phyloP scores from a whole-genome alignment of 306 rosid genomes.

The Prosopis cineraria region DNA sequence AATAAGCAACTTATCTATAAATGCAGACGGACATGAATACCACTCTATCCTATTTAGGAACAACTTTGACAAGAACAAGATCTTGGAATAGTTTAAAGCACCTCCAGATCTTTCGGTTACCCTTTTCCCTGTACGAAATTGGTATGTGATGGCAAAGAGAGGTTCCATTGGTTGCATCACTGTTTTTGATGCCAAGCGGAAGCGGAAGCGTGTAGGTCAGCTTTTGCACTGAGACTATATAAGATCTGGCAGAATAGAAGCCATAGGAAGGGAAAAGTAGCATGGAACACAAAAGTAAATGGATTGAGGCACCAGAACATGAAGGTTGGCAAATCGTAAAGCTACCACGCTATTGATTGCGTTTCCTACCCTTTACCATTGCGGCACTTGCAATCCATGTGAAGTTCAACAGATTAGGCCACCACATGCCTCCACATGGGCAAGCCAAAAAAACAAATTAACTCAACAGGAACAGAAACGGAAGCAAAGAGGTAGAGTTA shows the following conservation, averaged over 20 bases:
- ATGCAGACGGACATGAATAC: too few relatives aligned
- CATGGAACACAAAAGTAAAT: conserved; percentile 29
- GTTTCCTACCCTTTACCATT: conserved; percentile 39
- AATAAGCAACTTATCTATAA: too few relatives aligned
- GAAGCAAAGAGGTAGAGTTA: conserved; percentile 8
- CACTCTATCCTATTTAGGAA: too few relatives aligned
- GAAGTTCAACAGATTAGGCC: conserved; percentile 30
- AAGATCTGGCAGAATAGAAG: conserved; percentile 41
- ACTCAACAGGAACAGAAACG: neutral
- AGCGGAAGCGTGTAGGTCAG: conserved; percentile 41
- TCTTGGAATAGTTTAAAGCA: neutral
- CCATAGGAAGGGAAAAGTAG: conserved; percentile 25
- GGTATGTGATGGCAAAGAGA: neutral
- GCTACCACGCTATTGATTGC: conserved; percentile 43
- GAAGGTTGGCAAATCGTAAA: conserved; percentile 64
- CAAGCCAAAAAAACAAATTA: neutral
- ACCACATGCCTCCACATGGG: conserved; percentile 24
- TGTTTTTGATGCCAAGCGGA: neutral
- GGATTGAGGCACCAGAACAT: conserved; percentile 31
- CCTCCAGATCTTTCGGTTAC: neutral
- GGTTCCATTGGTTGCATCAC: conserved; percentile 27
- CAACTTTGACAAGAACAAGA: neutral
- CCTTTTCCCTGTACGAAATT: neutral
- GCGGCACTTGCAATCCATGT: conserved; percentile 50
- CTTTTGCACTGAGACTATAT: conserved; percentile 26